phyloP scores from a whole-genome alignment of 768 basidiomycete genomes.

The Suillus variegatus region DNA sequence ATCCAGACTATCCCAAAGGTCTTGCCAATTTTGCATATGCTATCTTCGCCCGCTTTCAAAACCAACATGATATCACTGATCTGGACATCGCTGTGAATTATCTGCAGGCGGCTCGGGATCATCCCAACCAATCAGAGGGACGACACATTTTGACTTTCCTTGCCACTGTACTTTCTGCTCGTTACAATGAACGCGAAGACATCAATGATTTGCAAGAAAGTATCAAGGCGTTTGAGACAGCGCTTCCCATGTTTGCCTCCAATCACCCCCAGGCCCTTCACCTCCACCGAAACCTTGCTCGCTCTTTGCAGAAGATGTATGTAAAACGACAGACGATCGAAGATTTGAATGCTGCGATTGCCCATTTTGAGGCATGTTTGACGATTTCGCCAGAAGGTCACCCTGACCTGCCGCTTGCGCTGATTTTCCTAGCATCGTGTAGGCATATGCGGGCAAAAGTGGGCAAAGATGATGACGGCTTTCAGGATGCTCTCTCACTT shows the following conservation, averaged over 20 bases:
- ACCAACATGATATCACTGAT: slow-evolving; percentile 11
- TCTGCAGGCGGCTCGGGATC: slow-evolving; percentile 10
- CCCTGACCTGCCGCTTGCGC: slow-evolving; percentile 3
- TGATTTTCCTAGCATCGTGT: slow-evolving; percentile 7
- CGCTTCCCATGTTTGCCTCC: slow-evolving; percentile 14
- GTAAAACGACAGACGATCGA: background rate
- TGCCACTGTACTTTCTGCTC: slow-evolving; percentile 16
- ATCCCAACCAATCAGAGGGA: slow-evolving; percentile 12
- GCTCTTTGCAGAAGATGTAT: slow-evolving; percentile 12
- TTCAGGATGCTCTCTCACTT: slow-evolving; percentile 2
- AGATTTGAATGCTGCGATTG: slow-evolving; percentile 7
- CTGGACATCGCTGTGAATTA: slow-evolving; percentile 20
- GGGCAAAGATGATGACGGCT: background rate
- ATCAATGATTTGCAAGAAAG: slow-evolving; percentile 18
- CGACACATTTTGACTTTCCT: slow-evolving; percentile 9
- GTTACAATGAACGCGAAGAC: slow-evolving; percentile 4
- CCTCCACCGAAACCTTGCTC: slow-evolving; percentile 17
- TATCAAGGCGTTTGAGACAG: slow-evolving; percentile 15
- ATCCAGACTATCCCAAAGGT: slow-evolving; percentile 7
- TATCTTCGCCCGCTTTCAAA: slow-evolving; percentile 20
- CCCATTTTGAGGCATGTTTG: slow-evolving; percentile 10
- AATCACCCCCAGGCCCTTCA: slow-evolving; percentile 10
- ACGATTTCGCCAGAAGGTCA: slow-evolving; percentile 15
- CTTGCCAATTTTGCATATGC: slow-evolving; percentile 15
- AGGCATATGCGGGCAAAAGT: slow-evolving; percentile 5